Base-by-base conservation (phyloP, 805 yeast genomes). In the Wickerhamiella azyma region DNA sequence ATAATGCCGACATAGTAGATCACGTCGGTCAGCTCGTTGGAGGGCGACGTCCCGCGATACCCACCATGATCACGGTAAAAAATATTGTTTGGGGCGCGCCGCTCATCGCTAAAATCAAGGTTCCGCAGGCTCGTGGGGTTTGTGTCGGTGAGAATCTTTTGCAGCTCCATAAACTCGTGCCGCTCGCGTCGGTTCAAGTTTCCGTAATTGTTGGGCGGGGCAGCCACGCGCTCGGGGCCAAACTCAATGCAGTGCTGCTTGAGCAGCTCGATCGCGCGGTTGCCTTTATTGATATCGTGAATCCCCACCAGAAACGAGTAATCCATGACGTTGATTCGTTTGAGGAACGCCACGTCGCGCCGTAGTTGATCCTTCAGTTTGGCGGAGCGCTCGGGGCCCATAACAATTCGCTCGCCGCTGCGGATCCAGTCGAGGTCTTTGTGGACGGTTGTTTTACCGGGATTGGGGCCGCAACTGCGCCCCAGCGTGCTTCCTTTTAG, bases 401-500 rank as follows among this genome's bases (percentile, higher is more conserved):
- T 74, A 30, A 72, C 64, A n/a, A 92, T 75, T 26, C 68, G 66
- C 49, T 76, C 78, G 26, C 76, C 67, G 29, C 72, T 66, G 52
- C 83, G 79, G 24, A 89, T 61, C 88, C 94, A 92, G 62, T 92
- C 89, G 48, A 85, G 64, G 63, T 92, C 99, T 60, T 92, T 92
- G 55, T 79, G 67, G 1, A 88, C 85, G 13, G 70, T 48, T 47
- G 47, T 55, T 51, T 59, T 52, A 26, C 38, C 17, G 53, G 59
- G 8, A 28, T 48, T 40, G 26, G 52, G 51, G 41, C 47, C 51
- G 41, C 52, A 47, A 19, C 49, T 18, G 81, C 85, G 51, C 63
- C 96, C 96, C 69, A 82, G 72, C 0, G 94, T 76, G 0, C 96
- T 85, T 1, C 99, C 99, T 60, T 92, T 92, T 60, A 92, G 71